Conservation (phyloP, 108 stramenopile species). For the Stephanodiscus minutulus region DNA sequence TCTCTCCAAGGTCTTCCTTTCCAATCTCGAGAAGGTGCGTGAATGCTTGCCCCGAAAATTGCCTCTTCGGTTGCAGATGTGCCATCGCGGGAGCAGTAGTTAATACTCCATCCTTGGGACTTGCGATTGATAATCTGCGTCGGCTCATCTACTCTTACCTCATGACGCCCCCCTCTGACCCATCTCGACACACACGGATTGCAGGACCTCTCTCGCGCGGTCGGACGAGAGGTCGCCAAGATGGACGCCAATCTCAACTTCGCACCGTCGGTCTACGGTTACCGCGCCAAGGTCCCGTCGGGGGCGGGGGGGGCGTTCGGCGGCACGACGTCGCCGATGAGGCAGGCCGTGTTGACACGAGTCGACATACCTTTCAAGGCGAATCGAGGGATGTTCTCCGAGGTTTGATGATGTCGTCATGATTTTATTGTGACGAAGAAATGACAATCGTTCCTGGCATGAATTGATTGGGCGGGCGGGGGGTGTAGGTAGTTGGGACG, state of each 20-base stretch:
- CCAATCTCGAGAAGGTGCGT: conserved; percentile 33
- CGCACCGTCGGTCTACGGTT: conserved; percentile 29
- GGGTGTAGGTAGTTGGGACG: too few species aligned
- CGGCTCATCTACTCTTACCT: too few species aligned
- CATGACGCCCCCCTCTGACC: too few species aligned
- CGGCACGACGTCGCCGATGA: background rate
- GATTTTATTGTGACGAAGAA: too few species aligned
- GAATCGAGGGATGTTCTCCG: conserved; percentile 26
- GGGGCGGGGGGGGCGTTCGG: conserved; percentile 16
- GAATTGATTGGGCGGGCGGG: too few species aligned
- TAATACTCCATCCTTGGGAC: too few species aligned
- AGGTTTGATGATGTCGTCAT: too few species aligned
- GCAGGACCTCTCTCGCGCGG: conserved; percentile 25
- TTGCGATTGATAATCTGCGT: too few species aligned
- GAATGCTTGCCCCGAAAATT: background rate
- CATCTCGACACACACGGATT: too few species aligned
- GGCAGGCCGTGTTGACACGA: conserved; percentile 3
- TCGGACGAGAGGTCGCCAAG: conserved; percentile 26
- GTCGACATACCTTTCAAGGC: conserved; percentile 38
- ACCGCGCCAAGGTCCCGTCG: conserved; percentile 17
- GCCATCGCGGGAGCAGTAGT: background rate
- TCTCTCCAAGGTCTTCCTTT: conserved; percentile 22
- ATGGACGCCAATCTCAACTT: conserved; percentile 19
- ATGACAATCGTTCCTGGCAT: too few species aligned
- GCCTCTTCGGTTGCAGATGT: background rate